Evolutionary conservation across 306 rosid genomes (phyloP).

Genomic region (Benincasa hispida): DNA sequence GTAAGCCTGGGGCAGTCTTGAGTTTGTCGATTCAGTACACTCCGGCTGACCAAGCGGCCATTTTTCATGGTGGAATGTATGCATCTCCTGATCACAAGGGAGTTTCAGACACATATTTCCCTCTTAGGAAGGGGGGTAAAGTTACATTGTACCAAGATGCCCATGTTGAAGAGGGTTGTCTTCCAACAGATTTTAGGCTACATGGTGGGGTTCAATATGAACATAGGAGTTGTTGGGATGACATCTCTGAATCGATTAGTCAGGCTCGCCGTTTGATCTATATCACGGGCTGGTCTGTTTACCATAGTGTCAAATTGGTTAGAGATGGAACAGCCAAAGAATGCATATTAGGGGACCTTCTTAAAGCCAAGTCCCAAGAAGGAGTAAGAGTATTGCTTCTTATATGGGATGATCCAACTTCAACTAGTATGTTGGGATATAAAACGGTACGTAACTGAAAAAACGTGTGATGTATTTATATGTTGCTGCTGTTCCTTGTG

Average conservation of each 20-base stretch:
- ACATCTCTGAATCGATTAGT: constrained; percentile 57
- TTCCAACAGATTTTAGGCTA: constrained; percentile 35
- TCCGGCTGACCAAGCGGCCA: constrained; percentile 28
- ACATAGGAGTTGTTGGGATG: constrained; percentile 60
- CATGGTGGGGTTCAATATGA: constrained; percentile 28
- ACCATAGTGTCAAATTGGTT: constrained; percentile 50
- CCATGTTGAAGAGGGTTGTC: constrained; percentile 45
- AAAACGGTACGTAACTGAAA: constrained; percentile 37
- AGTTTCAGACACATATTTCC: constrained; percentile 65
- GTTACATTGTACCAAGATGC: constrained; percentile 88
- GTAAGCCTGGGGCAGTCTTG: constrained; percentile 47
- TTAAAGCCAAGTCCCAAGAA: constrained; percentile 70
- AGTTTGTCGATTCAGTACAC: constrained; percentile 55
- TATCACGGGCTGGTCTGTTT: constrained; percentile 86
- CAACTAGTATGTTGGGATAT: constrained; percentile 49
- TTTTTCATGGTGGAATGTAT: constrained; percentile 32
- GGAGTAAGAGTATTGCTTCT: constrained; percentile 84
- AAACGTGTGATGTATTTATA: neutral
- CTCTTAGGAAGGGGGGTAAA: constrained; percentile 58
- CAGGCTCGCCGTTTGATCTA: constrained; percentile 58
- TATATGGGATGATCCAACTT: constrained; percentile 93
- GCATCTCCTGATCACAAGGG: constrained; percentile 38
- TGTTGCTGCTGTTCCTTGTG: neutral
- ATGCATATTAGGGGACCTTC: constrained; percentile 57
- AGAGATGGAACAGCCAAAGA: constrained; percentile 26